Evolutionary conservation across 257 asterid genomes (phyloP), one percentile per base, ranked within the genome.

Genomic region (Voacanga thouarsii): DNA sequence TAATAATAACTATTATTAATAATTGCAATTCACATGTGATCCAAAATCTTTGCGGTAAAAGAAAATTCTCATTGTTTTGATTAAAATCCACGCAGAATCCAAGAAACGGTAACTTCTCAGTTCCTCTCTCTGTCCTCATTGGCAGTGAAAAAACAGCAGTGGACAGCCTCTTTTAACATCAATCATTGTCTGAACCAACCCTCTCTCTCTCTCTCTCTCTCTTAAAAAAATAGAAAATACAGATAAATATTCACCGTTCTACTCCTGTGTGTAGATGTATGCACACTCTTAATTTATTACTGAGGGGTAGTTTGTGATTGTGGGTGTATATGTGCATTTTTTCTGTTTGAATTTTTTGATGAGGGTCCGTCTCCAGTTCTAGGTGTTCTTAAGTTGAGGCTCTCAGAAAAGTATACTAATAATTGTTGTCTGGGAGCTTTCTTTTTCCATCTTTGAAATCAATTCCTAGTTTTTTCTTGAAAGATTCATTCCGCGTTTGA

Each of bases 401-500:
- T 63, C 68, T 63, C 19, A 9, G 19, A 21, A 37, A 33, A 19
- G 47, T 33, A 16, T 15, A 15, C 16, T 39, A n/a, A 41, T 68
- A n/a, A 41, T 63, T 68, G 73, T 84, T 84, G 57, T 78, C 84
- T 77, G 80, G 77, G 5, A 19, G 19, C 61, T 55, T 19, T 14
- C 18, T 50, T 55, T 55, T 15, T 55, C 61, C n/a, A 55, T 55
- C 61, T 51, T 49, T 44, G 80, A 67, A 85, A 81, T 83, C 72
- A 64, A 77, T 85, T 78, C 82, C 63, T 82, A 69, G 45, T 76
- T 81, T 77, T 77, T 83, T 68, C 73, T 68, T 68, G 53, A 23
- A 68, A 68, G 73, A 68, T 41, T 41, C 73, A 66, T 66, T 33
- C 47, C 57, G 41, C 33, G 8, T 72, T 72, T 23, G 24, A 45